phyloP scores from a whole-genome alignment of 768 basidiomycete species.

The Kwoniella europaea region DNA sequence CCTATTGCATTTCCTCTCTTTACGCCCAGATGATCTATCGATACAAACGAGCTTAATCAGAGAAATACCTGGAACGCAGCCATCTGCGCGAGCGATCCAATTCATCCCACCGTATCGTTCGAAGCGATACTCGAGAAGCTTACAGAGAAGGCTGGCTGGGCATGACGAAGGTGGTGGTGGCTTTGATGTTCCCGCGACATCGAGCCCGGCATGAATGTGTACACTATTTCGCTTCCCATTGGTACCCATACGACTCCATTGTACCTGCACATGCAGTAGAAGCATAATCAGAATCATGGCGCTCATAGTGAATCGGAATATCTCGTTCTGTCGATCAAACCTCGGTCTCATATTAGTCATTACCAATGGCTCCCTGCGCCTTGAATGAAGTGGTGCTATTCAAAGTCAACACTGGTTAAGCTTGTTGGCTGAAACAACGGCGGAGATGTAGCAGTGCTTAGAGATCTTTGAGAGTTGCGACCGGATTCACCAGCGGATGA shows the following conservation, averaged over 20 bases:
- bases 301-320: neutral
- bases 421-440: no score
- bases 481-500: no score
- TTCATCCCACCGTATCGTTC: neutral
- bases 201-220: neutral
- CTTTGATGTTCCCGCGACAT: constrained; percentile 7
- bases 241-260: no score
- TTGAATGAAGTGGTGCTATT: no score
- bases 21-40: neutral
- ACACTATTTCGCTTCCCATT: neutral
- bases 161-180: constrained; percentile 13
- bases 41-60: no score
- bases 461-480: no score
- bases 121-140: neutral
- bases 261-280: neutral
- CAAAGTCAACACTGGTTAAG: no score
- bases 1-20: neutral
- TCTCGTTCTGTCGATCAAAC: neutral
- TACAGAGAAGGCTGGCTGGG: neutral
- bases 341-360: neutral
- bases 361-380: neutral
- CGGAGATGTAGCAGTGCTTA: no score
- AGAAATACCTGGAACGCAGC: no score
- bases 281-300: neutral
- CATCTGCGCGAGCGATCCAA: no score